Percentiles rank a stretch among this genome's conserved stretches.
Conservation (phyloP, 148 eudicot species). For the Amaranthus palmeri region DNA sequence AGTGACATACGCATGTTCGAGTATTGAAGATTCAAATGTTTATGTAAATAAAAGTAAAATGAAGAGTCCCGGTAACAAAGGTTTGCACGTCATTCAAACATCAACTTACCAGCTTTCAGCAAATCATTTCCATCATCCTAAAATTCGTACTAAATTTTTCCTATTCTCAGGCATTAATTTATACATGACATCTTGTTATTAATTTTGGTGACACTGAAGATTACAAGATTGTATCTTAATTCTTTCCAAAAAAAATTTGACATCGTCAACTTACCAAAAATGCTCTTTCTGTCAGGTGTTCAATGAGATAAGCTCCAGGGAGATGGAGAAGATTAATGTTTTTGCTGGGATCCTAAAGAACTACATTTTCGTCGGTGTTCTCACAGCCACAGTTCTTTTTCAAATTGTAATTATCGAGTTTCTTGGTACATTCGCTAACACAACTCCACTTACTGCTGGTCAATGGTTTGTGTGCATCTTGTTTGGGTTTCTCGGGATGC, state of each 20-base stretch:
- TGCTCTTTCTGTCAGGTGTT: slow-evolving; percentile 47
- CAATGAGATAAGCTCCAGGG: slow-evolving; percentile 84
- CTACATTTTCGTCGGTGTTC: slow-evolving; percentile 64
- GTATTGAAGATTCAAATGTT: too few species aligned
- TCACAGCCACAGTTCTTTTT: slow-evolving; percentile 51
- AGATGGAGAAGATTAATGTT: slow-evolving; percentile 83
- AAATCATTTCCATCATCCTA: neutral
- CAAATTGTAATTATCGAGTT: slow-evolving; percentile 67
- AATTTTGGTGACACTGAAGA: neutral
- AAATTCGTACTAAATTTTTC: neutral
- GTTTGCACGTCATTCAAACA: too few species aligned
- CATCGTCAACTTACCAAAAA: neutral
- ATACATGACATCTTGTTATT: neutral
- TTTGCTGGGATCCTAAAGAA: slow-evolving; percentile 66
- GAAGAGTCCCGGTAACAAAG: too few species aligned
- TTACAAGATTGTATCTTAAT: neutral
- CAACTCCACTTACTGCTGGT: slow-evolving; percentile 49
- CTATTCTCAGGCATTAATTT: neutral
- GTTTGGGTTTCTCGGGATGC: slow-evolving; percentile 83
- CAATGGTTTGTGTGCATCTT: slow-evolving; percentile 57
- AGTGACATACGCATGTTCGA: too few species aligned
- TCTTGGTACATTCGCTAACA: slow-evolving; percentile 72
- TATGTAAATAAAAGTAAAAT: too few species aligned
- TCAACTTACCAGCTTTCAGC: neutral
- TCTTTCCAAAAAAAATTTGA: neutral